phyloP scores from a whole-genome alignment of 2,329 filamentous ascomycete genomes.

The Cytospora piceicola region DNA sequence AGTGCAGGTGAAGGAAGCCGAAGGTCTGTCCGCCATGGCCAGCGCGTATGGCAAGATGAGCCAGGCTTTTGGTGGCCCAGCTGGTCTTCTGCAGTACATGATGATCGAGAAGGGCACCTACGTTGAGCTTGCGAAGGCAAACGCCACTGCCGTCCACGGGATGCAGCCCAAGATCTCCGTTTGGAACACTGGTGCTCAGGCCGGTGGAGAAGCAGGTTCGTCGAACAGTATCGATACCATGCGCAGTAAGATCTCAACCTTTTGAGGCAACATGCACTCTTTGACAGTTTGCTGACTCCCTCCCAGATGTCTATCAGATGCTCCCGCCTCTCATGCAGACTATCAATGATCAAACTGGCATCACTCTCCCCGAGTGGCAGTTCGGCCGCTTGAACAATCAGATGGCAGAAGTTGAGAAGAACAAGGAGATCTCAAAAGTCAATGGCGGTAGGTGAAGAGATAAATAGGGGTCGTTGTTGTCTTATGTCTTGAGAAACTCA shows the following conservation, averaged over 20 bases:
- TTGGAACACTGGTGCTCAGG: constrained; percentile 76
- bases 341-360: constrained; percentile 87
- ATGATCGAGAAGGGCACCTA: constrained; percentile 87
- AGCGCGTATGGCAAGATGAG: constrained; percentile 77
- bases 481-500: too few species aligned
- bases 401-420: constrained; percentile 40
- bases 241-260: constrained; percentile 48
- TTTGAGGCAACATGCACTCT: too few species aligned
- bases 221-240: constrained; percentile 63
- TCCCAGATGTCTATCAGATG: constrained; percentile 74
- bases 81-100: constrained; percentile 79
- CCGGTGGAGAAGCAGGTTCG: constrained; percentile 41
- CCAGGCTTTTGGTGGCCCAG: constrained; percentile 74
- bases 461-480: background rate
- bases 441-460: constrained; percentile 2
- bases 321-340: constrained; percentile 81
- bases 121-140: constrained; percentile 76
- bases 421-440: constrained; percentile 46
- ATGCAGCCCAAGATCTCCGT: constrained; percentile 88
- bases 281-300: background rate
- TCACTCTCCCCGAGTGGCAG: constrained; percentile 78
- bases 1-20: constrained; percentile 71
- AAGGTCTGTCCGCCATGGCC: constrained; percentile 77
- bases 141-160: constrained; percentile 74
- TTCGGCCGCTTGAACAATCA: constrained; percentile 54